Base-by-base conservation (phyloP, 2,329 filamentous ascomycete species). In the Fusarium lateritium region DNA sequence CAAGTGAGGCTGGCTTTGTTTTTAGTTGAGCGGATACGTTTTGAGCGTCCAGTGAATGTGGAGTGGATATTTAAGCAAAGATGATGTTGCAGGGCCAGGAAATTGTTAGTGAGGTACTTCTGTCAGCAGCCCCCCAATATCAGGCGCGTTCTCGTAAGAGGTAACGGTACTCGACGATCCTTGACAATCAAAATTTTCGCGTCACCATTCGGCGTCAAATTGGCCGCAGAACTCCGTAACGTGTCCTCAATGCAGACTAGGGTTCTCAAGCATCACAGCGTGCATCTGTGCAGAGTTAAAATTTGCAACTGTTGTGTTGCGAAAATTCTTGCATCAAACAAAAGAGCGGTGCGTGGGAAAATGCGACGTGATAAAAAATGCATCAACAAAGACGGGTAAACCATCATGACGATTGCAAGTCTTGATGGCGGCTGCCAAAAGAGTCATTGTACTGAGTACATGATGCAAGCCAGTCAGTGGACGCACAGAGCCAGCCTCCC, bases 81-180 rank as follows among this genome's bases (percentile, higher is more conserved):
- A 46, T 43, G 11, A 50, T 47, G 70, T 71, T 31, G 21, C 42
- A 31, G 38, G 46, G 65, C 50, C 40, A 53, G 52, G 47, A 75
- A 79, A 80, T 80, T 81, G 79, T 81, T 81, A 81, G 72, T 64
- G 78, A 44, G 75, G 71, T 80, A 81, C 79, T 71, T 80, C 54
- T 54, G 56, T 42, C 40, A 64, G 69, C 53, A 61, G 44, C 47
- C 59, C 51, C 60, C 62, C 50, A 44, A 56, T 47, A 69, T 70
- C 67, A 67, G 66, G 66, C 71, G 72, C 68, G 59, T 68, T 67
- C 56, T 70, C 67, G 66, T 69, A 73, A 69, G 56, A 73, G 69
- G 77, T 73, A 76, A 59, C 64, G 43, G 42, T 68, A 75, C 73
- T 73, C 63, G 73, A 49, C 63, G 75, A 78, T 74, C 74, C 72